Conservation (phyloP, 2,329 filamentous ascomycete species). For the Epichloe aotearoae region DNA sequence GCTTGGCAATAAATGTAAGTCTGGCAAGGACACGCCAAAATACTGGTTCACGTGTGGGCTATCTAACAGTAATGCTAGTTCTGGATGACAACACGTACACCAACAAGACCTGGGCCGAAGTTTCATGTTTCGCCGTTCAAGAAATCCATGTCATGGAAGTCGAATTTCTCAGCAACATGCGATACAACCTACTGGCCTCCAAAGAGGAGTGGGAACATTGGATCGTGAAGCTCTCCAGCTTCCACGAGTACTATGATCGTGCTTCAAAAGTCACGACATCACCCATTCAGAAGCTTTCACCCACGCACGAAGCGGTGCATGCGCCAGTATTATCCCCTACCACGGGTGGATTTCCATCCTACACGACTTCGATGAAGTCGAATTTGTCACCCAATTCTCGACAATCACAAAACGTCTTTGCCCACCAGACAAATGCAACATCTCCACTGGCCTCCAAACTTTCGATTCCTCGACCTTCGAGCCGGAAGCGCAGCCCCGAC, state of each 20-base stretch:
- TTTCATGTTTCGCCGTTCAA: constrained; percentile 82
- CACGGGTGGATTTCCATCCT: constrained; percentile 19
- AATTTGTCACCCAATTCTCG: constrained; percentile 28
- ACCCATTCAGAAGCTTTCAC: constrained; percentile 28
- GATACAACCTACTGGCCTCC: constrained; percentile 82
- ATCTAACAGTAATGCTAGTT: constrained; percentile 35
- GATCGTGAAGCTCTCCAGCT: constrained; percentile 71
- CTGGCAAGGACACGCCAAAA: neutral
- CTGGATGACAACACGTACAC: constrained; percentile 98
- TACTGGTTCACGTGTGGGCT: neutral
- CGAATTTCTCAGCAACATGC: constrained; percentile 98
- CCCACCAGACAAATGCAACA: constrained; percentile 25
- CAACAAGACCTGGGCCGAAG: constrained; percentile 98
- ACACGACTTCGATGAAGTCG: constrained; percentile 20
- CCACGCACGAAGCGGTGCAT: constrained; percentile 22
- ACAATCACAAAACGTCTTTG: constrained; percentile 25
- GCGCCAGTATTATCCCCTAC: constrained; percentile 41
- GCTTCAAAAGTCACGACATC: constrained; percentile 38
- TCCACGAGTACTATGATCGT: constrained; percentile 69
- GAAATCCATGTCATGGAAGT: constrained; percentile 99
- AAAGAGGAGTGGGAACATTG: constrained; percentile 77
- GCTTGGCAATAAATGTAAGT: constrained; percentile 90
- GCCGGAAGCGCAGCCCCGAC: constrained; percentile 39
- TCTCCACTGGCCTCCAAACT: constrained; percentile 38
- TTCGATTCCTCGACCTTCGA: constrained; percentile 24